These are phyloP conservation scores for Sanghuangporus baumii DNA, from an alignment of 1,284 basidiomycete species.

Conservation along the genomic window DNA sequence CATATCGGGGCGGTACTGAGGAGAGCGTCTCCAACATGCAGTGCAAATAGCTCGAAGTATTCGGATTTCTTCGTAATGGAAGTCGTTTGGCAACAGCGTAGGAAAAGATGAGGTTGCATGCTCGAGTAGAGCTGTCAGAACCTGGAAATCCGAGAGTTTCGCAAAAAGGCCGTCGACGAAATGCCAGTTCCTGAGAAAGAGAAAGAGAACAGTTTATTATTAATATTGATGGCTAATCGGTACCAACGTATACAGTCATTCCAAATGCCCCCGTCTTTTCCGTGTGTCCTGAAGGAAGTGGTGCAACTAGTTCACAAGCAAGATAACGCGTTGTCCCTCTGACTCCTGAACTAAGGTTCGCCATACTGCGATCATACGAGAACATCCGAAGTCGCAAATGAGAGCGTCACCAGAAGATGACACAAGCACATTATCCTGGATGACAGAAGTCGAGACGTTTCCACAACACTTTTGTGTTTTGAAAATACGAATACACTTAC, in stretches of 20 bases:
- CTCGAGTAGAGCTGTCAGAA: neutral
- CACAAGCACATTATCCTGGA: conserved; percentile 9
- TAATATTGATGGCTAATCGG: neutral
- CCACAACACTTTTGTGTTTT: neutral
- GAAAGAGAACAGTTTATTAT: too few relatives aligned
- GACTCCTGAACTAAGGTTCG: neutral
- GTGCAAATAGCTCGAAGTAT: neutral
- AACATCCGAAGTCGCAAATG: conserved; percentile 10
- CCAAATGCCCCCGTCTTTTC: conserved; percentile 11
- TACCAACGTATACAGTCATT: conserved; percentile 10
- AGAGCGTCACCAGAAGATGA: neutral
- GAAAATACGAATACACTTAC: neutral
- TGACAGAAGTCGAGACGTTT: neutral
- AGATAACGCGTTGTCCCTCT: conserved; percentile 5
- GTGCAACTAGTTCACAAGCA: neutral
- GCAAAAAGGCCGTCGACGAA: neutral
- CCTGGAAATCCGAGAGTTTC: neutral
- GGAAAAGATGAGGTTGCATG: neutral
- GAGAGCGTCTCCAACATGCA: neutral
- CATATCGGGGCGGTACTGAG: neutral
- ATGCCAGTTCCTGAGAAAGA: conserved; percentile 1
- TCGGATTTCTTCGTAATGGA: neutral
- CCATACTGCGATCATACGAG: neutral
- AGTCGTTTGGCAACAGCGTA: neutral
- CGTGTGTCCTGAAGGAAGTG: neutral